These are phyloP conservation scores for Starmerella vitae DNA, from an alignment of 805 yeast genomes.

Conservation along the genomic window DNA sequence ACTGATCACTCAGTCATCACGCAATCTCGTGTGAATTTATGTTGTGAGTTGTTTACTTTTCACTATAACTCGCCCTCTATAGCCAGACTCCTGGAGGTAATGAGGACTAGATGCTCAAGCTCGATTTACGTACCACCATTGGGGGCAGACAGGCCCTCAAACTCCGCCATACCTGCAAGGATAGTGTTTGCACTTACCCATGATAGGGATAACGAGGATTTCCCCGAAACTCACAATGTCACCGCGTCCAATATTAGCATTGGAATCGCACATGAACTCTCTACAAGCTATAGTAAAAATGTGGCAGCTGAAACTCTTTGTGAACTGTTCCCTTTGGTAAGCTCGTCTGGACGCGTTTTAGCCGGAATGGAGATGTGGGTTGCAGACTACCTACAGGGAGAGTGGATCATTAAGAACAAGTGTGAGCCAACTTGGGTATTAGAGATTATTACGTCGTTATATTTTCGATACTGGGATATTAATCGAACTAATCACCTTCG, in stretches of 20 bases:
- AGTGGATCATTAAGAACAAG: constrained; percentile 5
- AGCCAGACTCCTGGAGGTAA: constrained; percentile 9
- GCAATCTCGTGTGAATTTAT: constrained; percentile 13
- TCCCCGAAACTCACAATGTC: constrained; percentile 8
- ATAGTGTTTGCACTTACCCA: background rate
- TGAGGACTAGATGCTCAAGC: constrained; percentile 3
- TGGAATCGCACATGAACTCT: constrained; percentile 2
- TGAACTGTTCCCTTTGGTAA: constrained; percentile 10
- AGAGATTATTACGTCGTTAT: constrained; percentile 4
- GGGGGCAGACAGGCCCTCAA: constrained; percentile 5
- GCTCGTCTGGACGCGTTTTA: constrained; percentile 9
- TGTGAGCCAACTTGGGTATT: constrained; percentile 5
- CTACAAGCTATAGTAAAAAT: background rate
- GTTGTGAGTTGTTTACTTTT: constrained; percentile 3
- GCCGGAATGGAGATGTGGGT: constrained; percentile 8
- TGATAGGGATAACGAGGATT: background rate
- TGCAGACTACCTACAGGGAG: constrained; percentile 8
- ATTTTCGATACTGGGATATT: constrained; percentile 13
- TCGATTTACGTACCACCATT: constrained; percentile 12
- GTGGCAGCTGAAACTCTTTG: constrained; percentile 10
- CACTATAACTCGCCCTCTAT: constrained; percentile 13
- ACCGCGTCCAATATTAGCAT: constrained; percentile 2
- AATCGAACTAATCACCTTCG: background rate
- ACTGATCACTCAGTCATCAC: constrained; percentile 9
- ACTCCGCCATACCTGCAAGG: constrained; percentile 4